Percentiles rank a stretch among this genome's conserved stretches.
phyloP scores from a whole-genome alignment of 1,284 basidiomycete species.

The Fistulinella cinereoalba region DNA sequence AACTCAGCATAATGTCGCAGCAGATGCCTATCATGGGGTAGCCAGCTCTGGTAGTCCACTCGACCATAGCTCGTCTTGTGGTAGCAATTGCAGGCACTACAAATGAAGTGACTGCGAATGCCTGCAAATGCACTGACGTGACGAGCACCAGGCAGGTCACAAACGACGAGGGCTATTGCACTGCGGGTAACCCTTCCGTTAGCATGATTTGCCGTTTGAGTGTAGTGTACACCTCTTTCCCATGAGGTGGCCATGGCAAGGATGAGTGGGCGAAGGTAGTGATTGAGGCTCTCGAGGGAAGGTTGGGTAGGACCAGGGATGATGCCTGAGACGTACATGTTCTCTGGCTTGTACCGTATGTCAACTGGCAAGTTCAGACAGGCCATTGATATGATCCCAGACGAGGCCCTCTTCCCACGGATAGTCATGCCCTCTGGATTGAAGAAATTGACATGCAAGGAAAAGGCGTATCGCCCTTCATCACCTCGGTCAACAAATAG shows the following conservation, averaged over 20 bases:
- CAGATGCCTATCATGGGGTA: conserved; percentile 1
- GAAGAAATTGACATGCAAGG: conserved; percentile 5
- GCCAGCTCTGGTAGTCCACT: conserved; percentile 11
- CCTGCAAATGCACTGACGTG: conserved; percentile 6
- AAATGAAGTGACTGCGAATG: conserved; percentile 13
- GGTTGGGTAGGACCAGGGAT: conserved; percentile 15
- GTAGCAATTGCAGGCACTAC: conserved; percentile 9
- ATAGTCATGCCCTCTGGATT: not conserved
- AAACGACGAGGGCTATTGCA: conserved; percentile 1
- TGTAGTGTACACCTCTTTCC: conserved; percentile 5
- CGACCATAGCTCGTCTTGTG: conserved; percentile 8
- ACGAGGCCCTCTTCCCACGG: not conserved
- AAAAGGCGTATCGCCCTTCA: not conserved
- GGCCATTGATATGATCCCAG: conserved; percentile 4
- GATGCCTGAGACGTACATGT: conserved; percentile 10
- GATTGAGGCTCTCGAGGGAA: conserved; percentile 13
- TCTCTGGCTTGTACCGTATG: conserved; percentile 7
- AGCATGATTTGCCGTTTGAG: conserved; percentile 1
- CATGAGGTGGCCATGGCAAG: conserved; percentile 4
- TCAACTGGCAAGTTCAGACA: conserved; percentile 6
- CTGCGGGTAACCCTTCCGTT: not conserved
- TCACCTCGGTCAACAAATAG: conserved; percentile 5
- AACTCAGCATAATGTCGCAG: not conserved
- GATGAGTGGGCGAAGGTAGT: conserved; percentile 11
- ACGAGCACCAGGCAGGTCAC: conserved; percentile 10